Evolutionary conservation across 148 eudicot genomes (phyloP), one percentile per base, ranked within the genome.

Genomic region (Gaultheria prostrata): DNA sequence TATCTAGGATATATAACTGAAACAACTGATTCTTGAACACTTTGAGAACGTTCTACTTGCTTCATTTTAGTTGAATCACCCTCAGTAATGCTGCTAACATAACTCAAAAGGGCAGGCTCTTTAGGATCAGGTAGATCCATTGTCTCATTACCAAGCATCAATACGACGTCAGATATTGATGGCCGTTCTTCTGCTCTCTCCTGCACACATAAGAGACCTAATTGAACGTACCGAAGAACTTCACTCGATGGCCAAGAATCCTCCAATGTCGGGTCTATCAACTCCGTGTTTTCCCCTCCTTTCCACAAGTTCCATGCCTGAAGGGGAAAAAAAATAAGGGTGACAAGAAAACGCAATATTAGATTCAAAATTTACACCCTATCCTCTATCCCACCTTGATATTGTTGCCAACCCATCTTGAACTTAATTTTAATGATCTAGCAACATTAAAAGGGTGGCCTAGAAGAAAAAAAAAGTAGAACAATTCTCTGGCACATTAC

Each of bases 151-250:
- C 13, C 15, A 15, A 53, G 45, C 80, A 78, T 78, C 39, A 13
- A 78, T 28, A 53, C 65, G 0, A 53, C 65, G 2, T 78, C 65
- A 0, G 11, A 30, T 65, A 78, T 78, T 21, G 65, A 12, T 0
- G 28, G 80, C 14, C 65, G 65, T 28, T 78, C 80, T 28, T 20
- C 46, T 5, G 80, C 63, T 32, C 65, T 50, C 39, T 78, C 80
- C 53, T 78, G 63, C 80, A 78, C 80, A 30, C 65, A 50, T 46
- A 51, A 78, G 13, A 78, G 65, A 50, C 80, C 45, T 20, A 78
- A 6, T 28, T 78, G 80, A 1, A 51, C 3, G 65, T 35, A 32
- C 30, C 80, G 39, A 8, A 53, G n/a, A 28, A 18, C 65, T 17
- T 78, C 65, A 11, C 45, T 78, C 1, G 80, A n/a, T 14, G 65